phyloP scores from a whole-genome alignment of 345 rosid species.

The Eucalyptus sp. region DNA sequence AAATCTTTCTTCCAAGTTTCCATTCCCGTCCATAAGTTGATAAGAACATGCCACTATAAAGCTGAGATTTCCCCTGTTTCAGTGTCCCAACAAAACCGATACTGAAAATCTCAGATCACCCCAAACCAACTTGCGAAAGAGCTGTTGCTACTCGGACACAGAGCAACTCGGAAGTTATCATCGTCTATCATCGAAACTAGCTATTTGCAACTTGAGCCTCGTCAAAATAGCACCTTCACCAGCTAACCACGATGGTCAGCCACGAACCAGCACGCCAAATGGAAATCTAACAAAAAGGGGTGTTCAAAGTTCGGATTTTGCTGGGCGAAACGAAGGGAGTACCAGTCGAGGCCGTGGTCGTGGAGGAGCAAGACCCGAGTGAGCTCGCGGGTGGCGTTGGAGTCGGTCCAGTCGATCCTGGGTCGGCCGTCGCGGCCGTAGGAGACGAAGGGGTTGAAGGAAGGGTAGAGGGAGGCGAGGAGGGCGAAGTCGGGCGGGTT shows the following conservation, averaged over 20 bases:
- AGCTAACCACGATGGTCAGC: not conserved
- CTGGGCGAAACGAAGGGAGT: not conserved
- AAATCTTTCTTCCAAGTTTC: not conserved
- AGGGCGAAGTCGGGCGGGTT: conserved; percentile 69
- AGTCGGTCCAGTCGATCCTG: conserved; percentile 83
- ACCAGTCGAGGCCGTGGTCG: conserved; percentile 61
- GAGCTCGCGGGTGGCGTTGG: conserved; percentile 81
- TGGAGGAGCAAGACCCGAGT: conserved; percentile 72
- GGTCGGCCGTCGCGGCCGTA: conserved; percentile 50
- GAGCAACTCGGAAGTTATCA: not conserved
- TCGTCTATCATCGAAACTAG: not conserved
- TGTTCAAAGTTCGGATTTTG: not conserved
- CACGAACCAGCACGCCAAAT: not conserved
- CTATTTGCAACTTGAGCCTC: not conserved
- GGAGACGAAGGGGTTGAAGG: conserved; percentile 59
- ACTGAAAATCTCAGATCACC: not conserved
- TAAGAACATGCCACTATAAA: not conserved
- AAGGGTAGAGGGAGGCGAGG: conserved; percentile 63
- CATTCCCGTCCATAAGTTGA: not conserved
- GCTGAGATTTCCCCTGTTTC: not conserved
- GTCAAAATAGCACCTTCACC: not conserved
- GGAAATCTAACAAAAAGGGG: not conserved
- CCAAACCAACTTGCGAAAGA: not conserved
- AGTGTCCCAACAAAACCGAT: not conserved
- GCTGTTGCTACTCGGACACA: not conserved